These are phyloP conservation scores for Haplosporangium sp. DNA, from an alignment of 371 early-diverging fungal genomes.

Conservation along the genomic window DNA sequence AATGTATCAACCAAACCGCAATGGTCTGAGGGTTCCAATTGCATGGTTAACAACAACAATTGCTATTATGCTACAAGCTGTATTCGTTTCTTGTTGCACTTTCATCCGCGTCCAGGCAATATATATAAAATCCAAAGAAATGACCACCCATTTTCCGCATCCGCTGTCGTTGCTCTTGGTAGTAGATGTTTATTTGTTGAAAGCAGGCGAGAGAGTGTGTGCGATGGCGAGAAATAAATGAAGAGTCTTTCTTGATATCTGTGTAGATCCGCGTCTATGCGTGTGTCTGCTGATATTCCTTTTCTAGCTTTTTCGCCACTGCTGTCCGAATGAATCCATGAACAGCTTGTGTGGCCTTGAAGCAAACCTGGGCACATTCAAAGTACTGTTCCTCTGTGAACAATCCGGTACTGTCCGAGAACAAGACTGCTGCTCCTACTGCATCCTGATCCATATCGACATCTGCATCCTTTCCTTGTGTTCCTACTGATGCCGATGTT, in stretches of 20 bases:
- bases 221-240: no score
- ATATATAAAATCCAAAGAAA: no score
- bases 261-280: not conserved
- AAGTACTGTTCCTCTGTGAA: conserved; percentile 75
- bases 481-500: not conserved
- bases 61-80: not conserved
- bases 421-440: conserved; percentile 41
- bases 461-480: not conserved
- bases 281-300: conserved; percentile 63
- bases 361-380: conserved; percentile 60
- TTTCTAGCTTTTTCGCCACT: conserved; percentile 66
- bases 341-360: conserved; percentile 63
- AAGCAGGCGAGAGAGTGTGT: no score
- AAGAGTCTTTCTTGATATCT: not conserved
- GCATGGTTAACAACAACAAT: not conserved
- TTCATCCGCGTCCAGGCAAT: no score
- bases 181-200: no score
- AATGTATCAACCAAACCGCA: not conserved
- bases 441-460: conserved; percentile 9
- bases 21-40: no score
- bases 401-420: conserved; percentile 76
- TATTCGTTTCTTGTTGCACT: no score
- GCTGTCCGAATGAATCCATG: conserved; percentile 69
- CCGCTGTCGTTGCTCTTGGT: no score
- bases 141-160: no score